These are phyloP conservation scores for Rutstroemia sp. DNA, from an alignment of 2,329 filamentous ascomycete genomes.

Conservation along the genomic window DNA sequence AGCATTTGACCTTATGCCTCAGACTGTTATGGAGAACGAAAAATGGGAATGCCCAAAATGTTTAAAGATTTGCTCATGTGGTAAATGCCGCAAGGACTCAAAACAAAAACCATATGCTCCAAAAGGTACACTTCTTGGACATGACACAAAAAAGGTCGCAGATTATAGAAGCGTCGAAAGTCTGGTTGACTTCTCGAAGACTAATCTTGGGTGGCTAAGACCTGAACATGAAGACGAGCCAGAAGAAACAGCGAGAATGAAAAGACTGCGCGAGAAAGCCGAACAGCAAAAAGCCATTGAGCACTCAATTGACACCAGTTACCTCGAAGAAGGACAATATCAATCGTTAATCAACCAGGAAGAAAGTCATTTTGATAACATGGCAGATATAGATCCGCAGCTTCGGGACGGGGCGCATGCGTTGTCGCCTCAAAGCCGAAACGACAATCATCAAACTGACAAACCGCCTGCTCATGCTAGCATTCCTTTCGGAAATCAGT, in stretches of 20 bases:
- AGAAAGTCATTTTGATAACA: slow-evolving; percentile 13
- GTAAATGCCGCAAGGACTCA: slow-evolving; percentile 57
- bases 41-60: slow-evolving; percentile 89
- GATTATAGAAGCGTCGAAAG: slow-evolving; percentile 87
- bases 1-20: slow-evolving; percentile 84
- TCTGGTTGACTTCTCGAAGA: slow-evolving; percentile 82
- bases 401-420: slow-evolving; percentile 14
- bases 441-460: background rate
- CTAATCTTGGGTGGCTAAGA: slow-evolving; percentile 78
- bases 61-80: slow-evolving; percentile 79
- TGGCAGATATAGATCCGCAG: slow-evolving; percentile 26
- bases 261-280: slow-evolving; percentile 28
- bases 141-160: slow-evolving; percentile 84
- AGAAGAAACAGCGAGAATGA: slow-evolving; percentile 33
- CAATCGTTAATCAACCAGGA: slow-evolving; percentile 8
- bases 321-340: slow-evolving; percentile 12
- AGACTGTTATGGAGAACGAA: slow-evolving; percentile 70
- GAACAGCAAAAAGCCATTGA: slow-evolving; percentile 27
- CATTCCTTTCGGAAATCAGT: background rate
- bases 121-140: slow-evolving; percentile 78
- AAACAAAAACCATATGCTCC: slow-evolving; percentile 77
- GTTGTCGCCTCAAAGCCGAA: background rate
- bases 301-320: slow-evolving; percentile 19
- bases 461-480: background rate
- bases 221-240: slow-evolving; percentile 44